Evolutionary conservation across 129 eudicot genomes (phyloP).

Genomic region (Helianthus tuberosus): DNA sequence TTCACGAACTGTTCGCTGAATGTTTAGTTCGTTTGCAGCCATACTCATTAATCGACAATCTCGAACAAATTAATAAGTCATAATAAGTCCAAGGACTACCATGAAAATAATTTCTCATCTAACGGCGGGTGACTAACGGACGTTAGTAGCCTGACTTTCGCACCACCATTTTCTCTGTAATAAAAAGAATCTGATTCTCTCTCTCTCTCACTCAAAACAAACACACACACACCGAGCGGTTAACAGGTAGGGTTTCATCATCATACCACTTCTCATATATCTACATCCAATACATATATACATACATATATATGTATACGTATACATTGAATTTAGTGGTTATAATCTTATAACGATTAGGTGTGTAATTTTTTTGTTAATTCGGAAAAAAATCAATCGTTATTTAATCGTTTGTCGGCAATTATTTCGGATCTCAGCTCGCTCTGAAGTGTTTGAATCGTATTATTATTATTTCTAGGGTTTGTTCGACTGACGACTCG

Average conservation of each 20-base stretch:
- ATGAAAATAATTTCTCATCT: slow-evolving; percentile 1
- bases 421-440: slow-evolving; percentile 60
- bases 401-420: slow-evolving; percentile 38
- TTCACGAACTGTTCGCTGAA: no score
- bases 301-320: neutral
- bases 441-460: slow-evolving; percentile 27
- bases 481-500: slow-evolving; percentile 44
- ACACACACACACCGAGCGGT: slow-evolving; percentile 34
- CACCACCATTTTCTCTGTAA: slow-evolving; percentile 30
- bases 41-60: no score
- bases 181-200: slow-evolving; percentile 53
- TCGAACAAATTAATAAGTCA: no score
- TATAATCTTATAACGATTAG: slow-evolving; percentile 16
- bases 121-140: slow-evolving; percentile 30
- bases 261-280: slow-evolving; percentile 30
- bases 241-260: slow-evolving; percentile 50
- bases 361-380: neutral
- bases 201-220: slow-evolving; percentile 36
- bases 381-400: slow-evolving; percentile 16
- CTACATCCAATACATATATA: slow-evolving; percentile 5
- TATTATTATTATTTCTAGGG: slow-evolving; percentile 40
- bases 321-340: slow-evolving; percentile 12
- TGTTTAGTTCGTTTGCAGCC: no score
- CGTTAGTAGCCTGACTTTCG: slow-evolving; percentile 39
- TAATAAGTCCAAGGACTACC: slow-evolving; percentile 6